Evolutionary conservation across 495 filamentous ascomycete genomes (phyloP), one percentile per base, ranked within the genome.

Genomic region (Polyplosphaeria fusca): DNA sequence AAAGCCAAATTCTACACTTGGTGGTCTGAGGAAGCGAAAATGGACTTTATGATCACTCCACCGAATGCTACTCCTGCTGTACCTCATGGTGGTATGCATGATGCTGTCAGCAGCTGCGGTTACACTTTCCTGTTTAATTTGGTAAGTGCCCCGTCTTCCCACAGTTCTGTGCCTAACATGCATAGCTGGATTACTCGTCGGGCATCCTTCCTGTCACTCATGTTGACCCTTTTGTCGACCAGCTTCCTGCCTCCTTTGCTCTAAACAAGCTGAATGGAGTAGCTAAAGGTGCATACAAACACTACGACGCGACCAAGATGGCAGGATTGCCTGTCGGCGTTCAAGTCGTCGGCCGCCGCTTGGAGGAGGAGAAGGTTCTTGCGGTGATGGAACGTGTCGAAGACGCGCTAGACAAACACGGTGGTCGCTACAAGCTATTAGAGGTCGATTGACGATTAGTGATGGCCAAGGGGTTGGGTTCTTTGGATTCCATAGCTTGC

Each of bases 101-200:
- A 89, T 55, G 89, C 88, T 0, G 88, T 96, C 37, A 86, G 84
- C 50, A 88, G 84, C 37, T 98, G 93, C 64, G 91, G 91, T 2
- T 97, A 98, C 69, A 96, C 92, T 0, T 96, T 98, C 68, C 73
- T 98, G 50, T 98, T 92, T 77, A 98, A 96, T 65, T 52, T 96
- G 60, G 85, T 84, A 71, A 68, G 77, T 47, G 1, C n/a, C n/a
- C n/a, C n/a, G n/a, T n/a, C n/a, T n/a, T n/a, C n/a, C n/a, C n/a
- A n/a, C n/a, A n/a, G n/a, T n/a, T n/a, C n/a, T n/a, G n/a, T n/a
- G n/a, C n/a, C n/a, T n/a, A n/a, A n/a, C n/a, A n/a, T n/a, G n/a
- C 25, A 22, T 40, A 85, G 77, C 77, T 96, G 12, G 93, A 98
- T 69, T 96, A 96, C 70, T 81, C 87, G 0, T 80, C 82, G 16